A percentile compares a stretch with the other conserved stretches of the same genome.
These are phyloP conservation scores for Dunaliella sp. DNA, from an alignment of 139 green algal species.

Conservation along the genomic window DNA sequence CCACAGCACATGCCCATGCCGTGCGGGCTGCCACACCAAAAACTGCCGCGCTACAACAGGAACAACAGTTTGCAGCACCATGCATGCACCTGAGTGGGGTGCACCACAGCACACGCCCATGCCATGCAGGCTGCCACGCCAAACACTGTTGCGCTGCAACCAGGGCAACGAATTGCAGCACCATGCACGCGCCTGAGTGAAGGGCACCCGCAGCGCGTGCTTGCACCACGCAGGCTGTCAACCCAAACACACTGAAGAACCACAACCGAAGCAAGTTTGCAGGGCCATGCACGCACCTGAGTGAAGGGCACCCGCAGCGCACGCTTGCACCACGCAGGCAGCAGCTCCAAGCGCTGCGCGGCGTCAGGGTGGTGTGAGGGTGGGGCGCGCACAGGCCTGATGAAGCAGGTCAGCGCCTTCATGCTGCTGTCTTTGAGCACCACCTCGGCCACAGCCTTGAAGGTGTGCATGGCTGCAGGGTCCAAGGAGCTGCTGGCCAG, in stretches of 20 bases:
- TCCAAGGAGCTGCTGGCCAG: background rate
- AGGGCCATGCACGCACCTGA: background rate
- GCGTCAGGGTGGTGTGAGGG: background rate
- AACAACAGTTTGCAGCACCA: background rate
- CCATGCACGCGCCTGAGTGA: too few relatives aligned
- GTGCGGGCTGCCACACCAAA: too few relatives aligned
- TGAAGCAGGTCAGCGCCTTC: background rate
- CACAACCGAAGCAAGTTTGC: background rate
- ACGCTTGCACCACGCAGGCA: background rate
- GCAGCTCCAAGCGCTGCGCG: background rate
- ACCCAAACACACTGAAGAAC: background rate
- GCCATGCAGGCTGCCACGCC: too few relatives aligned
- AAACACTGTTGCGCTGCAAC: background rate
- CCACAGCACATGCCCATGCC: too few relatives aligned
- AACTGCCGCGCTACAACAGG: too few relatives aligned
- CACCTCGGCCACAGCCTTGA: background rate
- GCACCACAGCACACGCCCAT: too few relatives aligned
- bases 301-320: constrained; percentile 2
- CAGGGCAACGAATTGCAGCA: background rate
- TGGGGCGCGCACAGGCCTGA: constrained; percentile 2
- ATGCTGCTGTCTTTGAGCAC: constrained; percentile 3
- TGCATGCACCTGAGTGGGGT: too few relatives aligned
- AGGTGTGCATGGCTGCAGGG: background rate
- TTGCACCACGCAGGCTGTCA: too few relatives aligned
- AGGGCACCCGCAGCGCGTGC: too few relatives aligned